Percentiles rank a stretch among this genome's conserved stretches.
These are phyloP conservation scores for Detonula confervacea DNA, from an alignment of 352 stramenopile species.

Conservation along the genomic window DNA sequence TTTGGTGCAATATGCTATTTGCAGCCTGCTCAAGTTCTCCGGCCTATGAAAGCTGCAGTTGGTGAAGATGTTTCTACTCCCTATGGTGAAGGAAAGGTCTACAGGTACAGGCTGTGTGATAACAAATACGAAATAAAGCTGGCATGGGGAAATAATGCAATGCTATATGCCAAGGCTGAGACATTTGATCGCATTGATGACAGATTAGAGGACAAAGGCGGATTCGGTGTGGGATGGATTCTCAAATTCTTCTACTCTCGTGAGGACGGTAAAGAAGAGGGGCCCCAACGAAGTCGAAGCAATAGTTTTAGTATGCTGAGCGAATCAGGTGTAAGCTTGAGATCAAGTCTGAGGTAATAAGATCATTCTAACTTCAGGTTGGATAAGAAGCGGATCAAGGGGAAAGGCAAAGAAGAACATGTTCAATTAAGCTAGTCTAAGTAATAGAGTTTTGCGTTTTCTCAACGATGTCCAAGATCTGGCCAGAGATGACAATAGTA, in stretches of 20 bases:
- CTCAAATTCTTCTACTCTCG: conserved; percentile 64
- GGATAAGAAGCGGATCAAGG: too few species aligned
- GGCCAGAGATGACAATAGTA: too few species aligned
- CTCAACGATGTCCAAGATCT: too few species aligned
- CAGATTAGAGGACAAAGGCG: conserved; percentile 53
- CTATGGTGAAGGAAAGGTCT: conserved; percentile 79
- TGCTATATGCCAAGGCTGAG: conserved; percentile 73
- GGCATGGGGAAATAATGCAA: conserved; percentile 64
- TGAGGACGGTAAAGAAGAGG: conserved; percentile 40
- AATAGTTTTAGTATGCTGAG: conserved; percentile 58
- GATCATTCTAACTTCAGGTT: background rate
- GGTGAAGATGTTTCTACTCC: conserved; percentile 78
- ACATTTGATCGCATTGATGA: conserved; percentile 77
- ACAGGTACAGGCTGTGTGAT: conserved; percentile 64
- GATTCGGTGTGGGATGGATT: conserved; percentile 59
- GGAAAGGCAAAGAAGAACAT: too few species aligned
- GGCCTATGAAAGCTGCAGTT: conserved; percentile 78
- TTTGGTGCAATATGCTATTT: conserved; percentile 79
- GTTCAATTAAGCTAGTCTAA: too few species aligned
- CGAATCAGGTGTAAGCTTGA: conserved; percentile 45
- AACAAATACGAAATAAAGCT: conserved; percentile 79
- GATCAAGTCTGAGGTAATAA: conserved; percentile 15
- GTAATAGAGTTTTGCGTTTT: too few species aligned
- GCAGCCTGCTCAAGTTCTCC: conserved; percentile 74
- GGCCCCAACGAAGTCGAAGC: conserved; percentile 41